These are phyloP conservation scores for Dichotomocladium elegans DNA, from an alignment of 371 early-diverging fungal species.

Conservation along the genomic window DNA sequence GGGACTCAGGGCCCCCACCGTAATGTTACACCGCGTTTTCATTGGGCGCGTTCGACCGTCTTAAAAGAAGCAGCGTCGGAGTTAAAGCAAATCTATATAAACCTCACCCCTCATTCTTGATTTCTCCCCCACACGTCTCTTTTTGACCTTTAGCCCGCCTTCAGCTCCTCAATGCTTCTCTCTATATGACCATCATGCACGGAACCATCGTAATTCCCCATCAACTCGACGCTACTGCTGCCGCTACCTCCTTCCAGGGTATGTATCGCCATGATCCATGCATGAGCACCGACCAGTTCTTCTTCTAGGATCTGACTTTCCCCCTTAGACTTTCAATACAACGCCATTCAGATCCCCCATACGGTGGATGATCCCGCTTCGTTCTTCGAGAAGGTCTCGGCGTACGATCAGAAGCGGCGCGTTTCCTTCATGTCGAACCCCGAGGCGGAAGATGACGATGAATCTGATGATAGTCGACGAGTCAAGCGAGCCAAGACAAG, in stretches of 20 bases:
- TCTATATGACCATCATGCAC: not conserved
- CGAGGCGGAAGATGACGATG: not conserved
- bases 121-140: not conserved
- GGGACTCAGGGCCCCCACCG: slow-evolving; percentile 1
- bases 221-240: not conserved
- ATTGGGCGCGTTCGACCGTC: not conserved
- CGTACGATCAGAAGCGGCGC: slow-evolving; percentile 69
- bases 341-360: slow-evolving; percentile 16
- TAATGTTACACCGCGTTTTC: not conserved
- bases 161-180: not conserved
- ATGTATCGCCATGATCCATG: too few species aligned
- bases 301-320: too few species aligned
- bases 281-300: too few species aligned
- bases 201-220: slow-evolving; percentile 7
- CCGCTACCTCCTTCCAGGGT: too few species aligned
- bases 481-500: not conserved
- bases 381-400: slow-evolving; percentile 2
- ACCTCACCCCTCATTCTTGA: not conserved
- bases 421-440: slow-evolving; percentile 42
- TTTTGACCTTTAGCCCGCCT: not conserved
- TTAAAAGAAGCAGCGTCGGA: not conserved
- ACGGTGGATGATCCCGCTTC: slow-evolving; percentile 12
- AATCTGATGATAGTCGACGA: not conserved
- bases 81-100: not conserved
- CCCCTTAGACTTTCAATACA: not conserved